These are phyloP conservation scores for Cercospora brassicicola DNA, from an alignment of 2,329 filamentous ascomycete species.

Conservation along the genomic window DNA sequence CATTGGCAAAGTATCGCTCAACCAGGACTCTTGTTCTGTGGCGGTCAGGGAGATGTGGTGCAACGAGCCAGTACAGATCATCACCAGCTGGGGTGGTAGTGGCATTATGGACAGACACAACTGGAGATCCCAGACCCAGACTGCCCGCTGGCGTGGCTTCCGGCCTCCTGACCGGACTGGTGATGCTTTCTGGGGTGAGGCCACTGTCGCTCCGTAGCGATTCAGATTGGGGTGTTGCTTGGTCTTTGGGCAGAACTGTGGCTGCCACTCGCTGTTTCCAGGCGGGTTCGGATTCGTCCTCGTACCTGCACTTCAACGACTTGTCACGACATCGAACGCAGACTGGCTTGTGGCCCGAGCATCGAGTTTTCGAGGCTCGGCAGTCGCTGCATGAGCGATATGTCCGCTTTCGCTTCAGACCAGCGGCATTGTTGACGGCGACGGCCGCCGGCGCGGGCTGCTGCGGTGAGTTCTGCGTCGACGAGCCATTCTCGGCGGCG, in stretches of 20 bases:
- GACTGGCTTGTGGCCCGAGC: constrained; percentile 28
- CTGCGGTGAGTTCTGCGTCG: background rate
- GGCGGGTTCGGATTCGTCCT: constrained; percentile 29
- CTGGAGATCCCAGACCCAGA: constrained; percentile 21
- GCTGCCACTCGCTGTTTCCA: constrained; percentile 29
- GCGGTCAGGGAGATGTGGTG: constrained; percentile 24
- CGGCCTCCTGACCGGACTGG: constrained; percentile 19
- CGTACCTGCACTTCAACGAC: constrained; percentile 25
- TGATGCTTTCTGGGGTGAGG: constrained; percentile 15
- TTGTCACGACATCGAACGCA: constrained; percentile 29
- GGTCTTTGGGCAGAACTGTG: constrained; percentile 10
- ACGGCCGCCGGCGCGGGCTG: constrained; percentile 6
- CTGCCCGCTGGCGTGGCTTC: constrained; percentile 21
- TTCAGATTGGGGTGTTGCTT: constrained; percentile 15
- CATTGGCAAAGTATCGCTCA: constrained; percentile 30
- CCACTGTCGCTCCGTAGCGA: constrained; percentile 11
- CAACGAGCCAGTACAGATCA: constrained; percentile 25
- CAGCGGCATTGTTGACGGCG: constrained; percentile 8
- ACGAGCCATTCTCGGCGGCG: background rate
- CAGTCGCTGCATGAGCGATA: constrained; percentile 29
- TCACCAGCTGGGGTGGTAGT: constrained; percentile 14
- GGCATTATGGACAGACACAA: background rate
- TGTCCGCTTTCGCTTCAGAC: constrained; percentile 28
- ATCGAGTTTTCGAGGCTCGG: constrained; percentile 28
- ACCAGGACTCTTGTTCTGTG: constrained; percentile 24